Percentiles rank a stretch among this genome's conserved stretches.
Evolutionary conservation across 805 yeast genomes (phyloP).

Genomic region (Yamadazyma phyllophila): DNA sequence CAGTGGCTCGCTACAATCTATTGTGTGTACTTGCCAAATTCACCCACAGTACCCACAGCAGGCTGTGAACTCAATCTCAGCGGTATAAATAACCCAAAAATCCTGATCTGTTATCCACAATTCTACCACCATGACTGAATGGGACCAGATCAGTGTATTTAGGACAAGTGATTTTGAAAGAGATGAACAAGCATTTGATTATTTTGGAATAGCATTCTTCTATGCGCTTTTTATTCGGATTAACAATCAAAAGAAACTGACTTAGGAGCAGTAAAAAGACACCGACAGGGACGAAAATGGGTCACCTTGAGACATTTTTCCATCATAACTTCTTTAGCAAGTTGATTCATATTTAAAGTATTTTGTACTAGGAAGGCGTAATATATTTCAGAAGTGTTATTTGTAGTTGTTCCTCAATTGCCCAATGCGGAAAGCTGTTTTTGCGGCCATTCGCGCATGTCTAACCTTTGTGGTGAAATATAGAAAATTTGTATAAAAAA

Average conservation of each 20-base stretch:
- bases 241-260: background rate
- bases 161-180: background rate
- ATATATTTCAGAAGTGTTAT: background rate
- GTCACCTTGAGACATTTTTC: no score
- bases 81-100: no score
- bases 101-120: no score
- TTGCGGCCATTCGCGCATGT: conserved; percentile 6
- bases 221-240: background rate
- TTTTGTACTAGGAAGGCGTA: background rate
- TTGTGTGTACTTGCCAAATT: background rate
- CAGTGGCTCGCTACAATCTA: conserved; percentile 1
- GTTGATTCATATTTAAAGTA: no score
- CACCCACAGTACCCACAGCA: background rate
- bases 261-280: background rate
- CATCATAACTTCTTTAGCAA: no score
- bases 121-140: background rate
- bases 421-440: conserved; percentile 2
- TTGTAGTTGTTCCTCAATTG: background rate
- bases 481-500: no score
- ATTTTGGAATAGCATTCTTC: background rate
- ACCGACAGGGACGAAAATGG: no score
- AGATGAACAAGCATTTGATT: background rate
- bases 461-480: no score
- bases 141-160: background rate
- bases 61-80: background rate